phyloP scores from a whole-genome alignment of 352 stramenopile species.

The Phytophthora pluvialis region DNA sequence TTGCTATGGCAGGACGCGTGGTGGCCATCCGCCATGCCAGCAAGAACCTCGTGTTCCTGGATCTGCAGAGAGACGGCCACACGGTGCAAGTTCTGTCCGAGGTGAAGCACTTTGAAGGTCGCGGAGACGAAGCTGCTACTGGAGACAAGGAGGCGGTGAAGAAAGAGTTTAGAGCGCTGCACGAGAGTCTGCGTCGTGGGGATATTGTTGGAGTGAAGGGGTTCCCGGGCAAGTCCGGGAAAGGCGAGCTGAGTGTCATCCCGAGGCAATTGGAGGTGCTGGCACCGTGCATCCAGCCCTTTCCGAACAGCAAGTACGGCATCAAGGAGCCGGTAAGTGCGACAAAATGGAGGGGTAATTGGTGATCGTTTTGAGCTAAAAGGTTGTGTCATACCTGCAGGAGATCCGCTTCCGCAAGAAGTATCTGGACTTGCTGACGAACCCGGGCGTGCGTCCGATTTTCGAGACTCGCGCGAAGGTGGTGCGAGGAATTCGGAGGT shows the following conservation, averaged over 20 bases:
- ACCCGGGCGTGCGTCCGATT: conserved; percentile 91
- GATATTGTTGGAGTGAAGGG: conserved; percentile 83
- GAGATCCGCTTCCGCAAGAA: conserved; percentile 98
- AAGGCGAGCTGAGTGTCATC: conserved; percentile 87
- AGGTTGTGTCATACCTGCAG: conserved; percentile 35
- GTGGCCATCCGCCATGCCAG: conserved; percentile 79
- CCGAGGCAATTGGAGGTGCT: conserved; percentile 91
- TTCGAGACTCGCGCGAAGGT: conserved; percentile 94
- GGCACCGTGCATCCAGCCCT: conserved; percentile 93
- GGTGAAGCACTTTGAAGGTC: conserved; percentile 72
- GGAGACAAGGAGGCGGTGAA: conserved; percentile 43
- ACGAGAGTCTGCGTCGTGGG: conserved; percentile 78
- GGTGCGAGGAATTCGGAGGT: conserved; percentile 62
- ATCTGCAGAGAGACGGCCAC: conserved; percentile 69
- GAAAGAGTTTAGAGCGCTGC: conserved; percentile 61
- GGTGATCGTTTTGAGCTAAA: conserved; percentile 3
- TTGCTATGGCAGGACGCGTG: conserved; percentile 52
- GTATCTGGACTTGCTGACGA: conserved; percentile 99
- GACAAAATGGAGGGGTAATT: conserved; percentile 9
- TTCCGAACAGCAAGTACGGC: conserved; percentile 95
- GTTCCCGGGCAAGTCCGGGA: conserved; percentile 83
- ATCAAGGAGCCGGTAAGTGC: conserved; percentile 84
- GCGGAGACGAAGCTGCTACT: conserved; percentile 20
- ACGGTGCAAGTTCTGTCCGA: conserved; percentile 83
- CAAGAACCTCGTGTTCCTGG: conserved; percentile 87